phyloP scores from a whole-genome alignment of 164 flowering plant species.

The Pachysandra terminalis region DNA sequence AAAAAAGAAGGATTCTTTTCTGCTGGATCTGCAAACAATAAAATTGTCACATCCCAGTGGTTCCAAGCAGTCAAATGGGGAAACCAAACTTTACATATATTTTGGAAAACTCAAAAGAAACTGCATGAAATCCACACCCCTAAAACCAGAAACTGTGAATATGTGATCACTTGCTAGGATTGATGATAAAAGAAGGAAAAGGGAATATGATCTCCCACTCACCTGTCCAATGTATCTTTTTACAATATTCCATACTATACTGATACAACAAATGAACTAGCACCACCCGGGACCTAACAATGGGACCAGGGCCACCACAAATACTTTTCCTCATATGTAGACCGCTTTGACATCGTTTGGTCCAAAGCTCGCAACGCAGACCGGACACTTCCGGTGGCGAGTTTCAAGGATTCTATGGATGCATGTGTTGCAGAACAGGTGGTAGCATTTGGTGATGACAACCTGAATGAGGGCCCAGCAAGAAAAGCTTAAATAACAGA shows the following conservation, averaged over 20 bases:
- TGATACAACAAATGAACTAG: neutral
- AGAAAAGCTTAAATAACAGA: neutral
- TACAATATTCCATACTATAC: conserved; percentile 7
- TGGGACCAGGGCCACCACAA: neutral
- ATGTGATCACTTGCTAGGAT: conserved; percentile 2
- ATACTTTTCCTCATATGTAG: conserved; percentile 48
- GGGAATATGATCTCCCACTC: neutral
- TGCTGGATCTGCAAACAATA: too few relatives aligned
- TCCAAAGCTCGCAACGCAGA: conserved; percentile 74
- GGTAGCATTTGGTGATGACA: conserved; percentile 95
- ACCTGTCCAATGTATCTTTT: conserved; percentile 1
- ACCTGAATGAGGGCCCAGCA: conserved; percentile 57
- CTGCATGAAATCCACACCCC: conserved; percentile 1
- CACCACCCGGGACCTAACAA: neutral
- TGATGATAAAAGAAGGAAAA: neutral
- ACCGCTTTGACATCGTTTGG: conserved; percentile 86
- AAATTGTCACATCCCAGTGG: neutral
- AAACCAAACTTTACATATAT: conserved; percentile 11
- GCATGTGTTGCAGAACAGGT: conserved; percentile 81
- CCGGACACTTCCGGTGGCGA: conserved; percentile 83
- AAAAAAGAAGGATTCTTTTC: too few relatives aligned
- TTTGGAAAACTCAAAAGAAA: conserved; percentile 1
- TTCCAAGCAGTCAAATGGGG: conserved; percentile 7
- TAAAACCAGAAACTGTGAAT: conserved; percentile 1
- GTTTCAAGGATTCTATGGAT: conserved; percentile 56